Conservation (phyloP, 208 protist genomes). For the Crithidia expoeki region DNA sequence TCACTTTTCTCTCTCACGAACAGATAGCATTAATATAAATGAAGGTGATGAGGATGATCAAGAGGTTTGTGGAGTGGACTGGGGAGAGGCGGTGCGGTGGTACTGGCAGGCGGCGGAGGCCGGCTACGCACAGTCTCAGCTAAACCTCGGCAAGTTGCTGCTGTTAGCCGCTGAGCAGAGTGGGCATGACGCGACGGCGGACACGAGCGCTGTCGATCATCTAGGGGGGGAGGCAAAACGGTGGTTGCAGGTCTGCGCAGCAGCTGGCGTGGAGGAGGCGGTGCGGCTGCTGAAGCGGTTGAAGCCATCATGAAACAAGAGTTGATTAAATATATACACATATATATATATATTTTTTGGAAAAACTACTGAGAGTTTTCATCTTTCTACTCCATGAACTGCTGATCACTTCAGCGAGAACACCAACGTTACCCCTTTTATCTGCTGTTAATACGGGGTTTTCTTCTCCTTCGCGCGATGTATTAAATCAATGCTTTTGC, state of each 20-base stretch:
- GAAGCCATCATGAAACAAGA: neutral
- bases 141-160: conserved; percentile 82
- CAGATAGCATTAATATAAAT: too few species aligned
- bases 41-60: neutral
- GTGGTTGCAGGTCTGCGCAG: conserved; percentile 64
- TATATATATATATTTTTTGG: too few species aligned
- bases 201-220: conserved; percentile 19
- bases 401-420: too few species aligned
- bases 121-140: conserved; percentile 65
- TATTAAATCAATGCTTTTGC: too few species aligned
- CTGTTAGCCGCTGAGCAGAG: conserved; percentile 48
- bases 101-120: conserved; percentile 62
- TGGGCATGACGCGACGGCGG: neutral
- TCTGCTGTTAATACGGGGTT: too few species aligned
- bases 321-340: too few species aligned
- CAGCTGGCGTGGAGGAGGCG: conserved; percentile 62
- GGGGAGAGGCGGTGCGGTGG: conserved; percentile 76
- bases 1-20: too few species aligned
- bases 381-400: too few species aligned
- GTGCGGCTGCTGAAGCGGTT: conserved; percentile 51
- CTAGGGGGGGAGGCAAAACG: conserved; percentile 42
- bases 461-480: too few species aligned
- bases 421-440: too few species aligned
- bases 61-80: conserved; percentile 47
- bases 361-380: too few species aligned